Percentiles rank a stretch among this genome's conserved stretches.
phyloP scores from a whole-genome alignment of 2,329 filamentous ascomycete genomes.

The Ophiocordyceps camponoti-floridani region DNA sequence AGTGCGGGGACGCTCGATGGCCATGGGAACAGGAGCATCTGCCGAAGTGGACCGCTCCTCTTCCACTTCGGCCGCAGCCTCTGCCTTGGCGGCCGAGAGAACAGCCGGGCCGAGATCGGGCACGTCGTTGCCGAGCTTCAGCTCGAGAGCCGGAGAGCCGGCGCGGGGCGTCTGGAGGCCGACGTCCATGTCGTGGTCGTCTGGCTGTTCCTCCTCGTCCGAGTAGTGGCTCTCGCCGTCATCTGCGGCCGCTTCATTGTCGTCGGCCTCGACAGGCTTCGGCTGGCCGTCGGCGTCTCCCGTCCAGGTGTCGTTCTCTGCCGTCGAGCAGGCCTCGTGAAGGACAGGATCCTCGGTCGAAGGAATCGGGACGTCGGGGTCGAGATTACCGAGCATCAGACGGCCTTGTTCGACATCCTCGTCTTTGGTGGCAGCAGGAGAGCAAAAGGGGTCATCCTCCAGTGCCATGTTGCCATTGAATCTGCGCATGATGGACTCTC shows the following conservation, averaged over 20 bases:
- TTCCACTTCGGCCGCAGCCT: background rate
- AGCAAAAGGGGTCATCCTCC: slow-evolving; percentile 44
- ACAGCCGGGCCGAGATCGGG: slow-evolving; percentile 15
- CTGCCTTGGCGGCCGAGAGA: background rate
- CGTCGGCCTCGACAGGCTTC: slow-evolving; percentile 13
- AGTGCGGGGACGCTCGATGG: slow-evolving; percentile 24
- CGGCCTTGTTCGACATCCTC: slow-evolving; percentile 36
- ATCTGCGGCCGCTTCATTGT: slow-evolving; percentile 17
- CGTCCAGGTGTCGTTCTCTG: slow-evolving; percentile 20
- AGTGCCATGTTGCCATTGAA: slow-evolving; percentile 48
- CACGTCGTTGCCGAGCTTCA: slow-evolving; percentile 6
- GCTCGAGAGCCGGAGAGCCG: slow-evolving; percentile 8
- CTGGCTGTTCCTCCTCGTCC: slow-evolving; percentile 8
- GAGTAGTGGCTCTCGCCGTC: slow-evolving; percentile 19
- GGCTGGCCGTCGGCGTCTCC: slow-evolving; percentile 34
- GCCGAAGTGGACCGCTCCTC: background rate
- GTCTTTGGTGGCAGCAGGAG: slow-evolving; percentile 24
- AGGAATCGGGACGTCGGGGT: slow-evolving; percentile 81
- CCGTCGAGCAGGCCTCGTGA: slow-evolving; percentile 30
- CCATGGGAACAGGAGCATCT: slow-evolving; percentile 14
- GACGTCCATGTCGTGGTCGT: slow-evolving; percentile 18
- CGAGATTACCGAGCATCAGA: slow-evolving; percentile 22
- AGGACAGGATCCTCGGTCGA: slow-evolving; percentile 58
- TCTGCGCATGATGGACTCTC: slow-evolving; percentile 82
- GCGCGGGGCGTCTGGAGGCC: slow-evolving; percentile 32